phyloP scores from a whole-genome alignment of 2,329 filamentous ascomycete species.

The Colletotrichum navitas region DNA sequence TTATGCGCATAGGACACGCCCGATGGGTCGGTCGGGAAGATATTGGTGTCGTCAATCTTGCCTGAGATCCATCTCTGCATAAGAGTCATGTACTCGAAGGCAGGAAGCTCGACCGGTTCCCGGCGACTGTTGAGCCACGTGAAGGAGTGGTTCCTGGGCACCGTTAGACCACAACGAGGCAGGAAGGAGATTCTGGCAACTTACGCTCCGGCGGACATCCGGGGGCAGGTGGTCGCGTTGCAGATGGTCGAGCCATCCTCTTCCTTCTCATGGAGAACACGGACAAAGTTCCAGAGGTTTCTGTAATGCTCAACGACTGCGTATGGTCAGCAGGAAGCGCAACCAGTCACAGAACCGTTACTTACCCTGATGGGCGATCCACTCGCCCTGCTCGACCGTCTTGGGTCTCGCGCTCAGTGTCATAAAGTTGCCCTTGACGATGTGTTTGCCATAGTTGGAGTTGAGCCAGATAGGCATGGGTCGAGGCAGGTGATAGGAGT shows the following conservation, averaged over 20 bases:
- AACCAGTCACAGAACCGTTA: slow-evolving; percentile 8
- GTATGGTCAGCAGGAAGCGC: slow-evolving; percentile 5
- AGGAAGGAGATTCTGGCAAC: slow-evolving; percentile 54
- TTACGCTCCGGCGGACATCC: slow-evolving; percentile 94
- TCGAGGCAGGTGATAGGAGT: slow-evolving; percentile 73
- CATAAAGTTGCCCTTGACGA: slow-evolving; percentile 98
- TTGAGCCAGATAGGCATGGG: slow-evolving; percentile 81
- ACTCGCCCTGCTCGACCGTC: slow-evolving; percentile 94
- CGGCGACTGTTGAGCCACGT: slow-evolving; percentile 93
- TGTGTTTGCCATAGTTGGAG: slow-evolving; percentile 81
- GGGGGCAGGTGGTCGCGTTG: slow-evolving; percentile 85
- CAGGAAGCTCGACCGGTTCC: slow-evolving; percentile 91
- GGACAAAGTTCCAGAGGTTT: slow-evolving; percentile 88
- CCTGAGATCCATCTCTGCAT: slow-evolving; percentile 98
- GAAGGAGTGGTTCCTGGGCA: slow-evolving; percentile 84
- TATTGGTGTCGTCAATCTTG: slow-evolving; percentile 89
- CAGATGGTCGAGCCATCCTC: slow-evolving; percentile 83
- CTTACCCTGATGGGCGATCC: slow-evolving; percentile 94
- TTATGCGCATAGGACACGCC: slow-evolving; percentile 76
- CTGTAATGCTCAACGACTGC: slow-evolving; percentile 93
- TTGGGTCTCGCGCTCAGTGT: slow-evolving; percentile 92
- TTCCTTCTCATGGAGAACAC: slow-evolving; percentile 88
- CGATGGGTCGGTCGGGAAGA: slow-evolving; percentile 89
- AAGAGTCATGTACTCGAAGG: slow-evolving; percentile 92
- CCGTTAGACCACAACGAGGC: slow-evolving; percentile 13